Percentiles rank a stretch among this genome's conserved stretches.
Evolutionary conservation across 257 asterid genomes (phyloP).

Genomic region (Anisodus acutangulus): DNA sequence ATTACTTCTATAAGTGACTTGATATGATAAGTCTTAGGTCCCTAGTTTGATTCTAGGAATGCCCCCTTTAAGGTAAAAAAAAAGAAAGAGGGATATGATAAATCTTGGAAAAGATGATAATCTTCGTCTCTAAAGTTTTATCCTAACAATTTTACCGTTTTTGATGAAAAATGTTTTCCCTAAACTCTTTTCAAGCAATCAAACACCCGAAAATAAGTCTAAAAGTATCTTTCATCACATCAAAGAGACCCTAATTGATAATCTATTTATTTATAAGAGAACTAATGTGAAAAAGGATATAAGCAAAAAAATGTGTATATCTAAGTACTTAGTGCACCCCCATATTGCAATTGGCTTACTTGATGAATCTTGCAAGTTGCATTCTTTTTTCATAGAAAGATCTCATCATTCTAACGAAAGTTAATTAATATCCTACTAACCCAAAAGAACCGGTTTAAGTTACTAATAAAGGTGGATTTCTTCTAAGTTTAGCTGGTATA

Average conservation of each 20-base stretch:
- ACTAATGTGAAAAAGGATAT: no score
- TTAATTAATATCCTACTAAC: neutral
- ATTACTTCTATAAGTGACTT: no score
- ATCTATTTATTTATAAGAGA: no score
- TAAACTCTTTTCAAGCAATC: no score
- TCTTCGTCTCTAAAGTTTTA: no score
- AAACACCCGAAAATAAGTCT: no score
- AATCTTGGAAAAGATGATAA: no score
- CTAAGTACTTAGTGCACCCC: neutral
- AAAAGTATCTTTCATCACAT: no score
- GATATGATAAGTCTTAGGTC: slow-evolving; percentile 44
- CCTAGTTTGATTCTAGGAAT: slow-evolving; percentile 79
- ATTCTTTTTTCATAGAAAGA: neutral
- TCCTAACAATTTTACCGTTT: no score
- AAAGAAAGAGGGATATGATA: no score
- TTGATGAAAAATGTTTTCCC: no score
- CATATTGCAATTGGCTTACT: neutral
- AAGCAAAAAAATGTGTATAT: neutral
- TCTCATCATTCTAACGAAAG: neutral
- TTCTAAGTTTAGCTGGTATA: neutral
- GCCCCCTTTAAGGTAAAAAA: slow-evolving; percentile 49
- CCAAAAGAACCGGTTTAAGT: neutral
- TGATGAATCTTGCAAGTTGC: neutral
- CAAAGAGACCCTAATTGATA: no score
- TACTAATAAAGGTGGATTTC: neutral